Base-by-base conservation (phyloP, 345 rosid species). In the Salix dunnii region DNA sequence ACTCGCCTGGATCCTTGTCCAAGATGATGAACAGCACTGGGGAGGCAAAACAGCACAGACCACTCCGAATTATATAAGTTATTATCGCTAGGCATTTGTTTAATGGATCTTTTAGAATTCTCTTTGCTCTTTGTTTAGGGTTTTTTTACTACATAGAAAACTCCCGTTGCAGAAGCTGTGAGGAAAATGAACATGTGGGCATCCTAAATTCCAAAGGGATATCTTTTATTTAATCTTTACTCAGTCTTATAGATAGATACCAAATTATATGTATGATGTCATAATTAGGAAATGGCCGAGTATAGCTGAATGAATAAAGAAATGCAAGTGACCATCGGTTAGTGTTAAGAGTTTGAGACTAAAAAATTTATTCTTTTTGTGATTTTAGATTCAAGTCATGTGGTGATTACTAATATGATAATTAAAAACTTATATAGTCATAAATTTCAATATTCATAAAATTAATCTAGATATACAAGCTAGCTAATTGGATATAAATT, bases 131-230 rank as follows among this genome's bases (percentile, higher is more conserved):
- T 21, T 9, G 28, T 23, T 58, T 58, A 23, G 28, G 63, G 63
- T 58, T 58, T 21, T 21, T n/a, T n/a, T 1, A 23, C 28, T 58
- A 58, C 27, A 23, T 23, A 1, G 63, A 23, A 58, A 25, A 58
- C 63, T 23, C 28, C 63, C 63, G 3, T 58, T 58, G 25, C 28
- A 58, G 63, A 58, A 11, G 28, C 63, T 23, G 74, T 8, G 42
- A 43, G 76, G 60, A 64, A 64, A 48, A 67, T 28, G 31, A 42
- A 18, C 83, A 76, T 74, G 85, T 76, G 17, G 87, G 75, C 86
- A 82, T 84, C 86, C 86, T 82, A 86, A 84, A 82, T 84, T 85
- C 81, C 72, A 80, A 62, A 79, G 70, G 33, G 60, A 31, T 62
- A 75, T 78, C 77, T 69, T 69, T 70, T 79, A 8, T 65, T 64